Evolutionary conservation across 208 protist genomes (phyloP), one percentile per base, ranked within the genome.

Genomic region (Herpetomonas samuelpessoai): DNA sequence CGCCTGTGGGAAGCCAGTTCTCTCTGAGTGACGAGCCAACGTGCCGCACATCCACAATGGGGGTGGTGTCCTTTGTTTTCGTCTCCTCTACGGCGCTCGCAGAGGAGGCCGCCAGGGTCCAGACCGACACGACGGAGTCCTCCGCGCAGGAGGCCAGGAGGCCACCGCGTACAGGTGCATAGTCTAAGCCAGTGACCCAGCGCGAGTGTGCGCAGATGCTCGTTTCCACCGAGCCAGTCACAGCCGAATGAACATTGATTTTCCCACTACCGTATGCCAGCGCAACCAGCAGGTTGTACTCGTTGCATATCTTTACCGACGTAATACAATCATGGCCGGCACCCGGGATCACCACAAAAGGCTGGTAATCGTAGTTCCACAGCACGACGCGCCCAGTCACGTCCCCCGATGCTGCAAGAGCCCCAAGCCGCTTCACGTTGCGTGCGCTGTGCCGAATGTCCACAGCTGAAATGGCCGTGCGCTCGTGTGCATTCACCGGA

Each of bases 131-230:
- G 24, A 77, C 71, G 38, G 79, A 76, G 63, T 92, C 85, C 48
- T 92, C 81, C 19, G 73, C 68, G 0, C 64, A 65, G 0, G 85
- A 79, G 0, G 71, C 48, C 3, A 92, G 35, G 16, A 62, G 39
- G 25, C 78, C 68, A 2, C 47, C 31, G n/a, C n/a, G n/a, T 0
- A 48, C 25, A 0, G 50, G 1, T 45, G 46, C 52, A 54, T 74
- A 88, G 10, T 51, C 47, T 29, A 92, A 60, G 4, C 63, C 55
- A 39, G 82, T 76, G 66, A 92, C 85, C 76, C 81, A 88, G 22
- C 76, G 62, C 1, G 81, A 61, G 67, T 92, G 85, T 18, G 85
- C 85, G 38, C 81, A 79, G 3, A 92, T 68, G 16, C 67, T 65
- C 0, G 82, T 28, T 12, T 26, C 27, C 7, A 69, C 52, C 1